Percentiles rank a stretch among this genome's conserved stretches.
Conservation (phyloP, 2,329 filamentous ascomycete genomes). For the Teratosphaeriaceae sp. region DNA sequence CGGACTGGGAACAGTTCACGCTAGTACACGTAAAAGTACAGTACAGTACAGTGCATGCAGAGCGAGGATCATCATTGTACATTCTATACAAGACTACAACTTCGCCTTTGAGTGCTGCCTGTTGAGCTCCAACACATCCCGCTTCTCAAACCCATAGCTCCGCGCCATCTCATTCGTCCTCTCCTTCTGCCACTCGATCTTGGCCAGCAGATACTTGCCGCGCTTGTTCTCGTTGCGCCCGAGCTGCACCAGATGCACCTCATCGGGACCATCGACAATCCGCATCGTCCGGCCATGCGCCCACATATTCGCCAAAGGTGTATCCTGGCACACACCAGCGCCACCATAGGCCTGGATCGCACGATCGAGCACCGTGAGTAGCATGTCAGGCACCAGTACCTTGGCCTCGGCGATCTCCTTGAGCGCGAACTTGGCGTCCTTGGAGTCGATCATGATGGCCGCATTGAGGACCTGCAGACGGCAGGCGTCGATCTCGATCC, state of each 20-base stretch:
- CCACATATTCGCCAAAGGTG: conserved; percentile 64
- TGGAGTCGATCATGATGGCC: conserved; percentile 86
- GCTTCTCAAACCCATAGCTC: conserved; percentile 46
- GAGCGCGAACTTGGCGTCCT: conserved; percentile 80
- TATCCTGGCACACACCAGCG: conserved; percentile 89
- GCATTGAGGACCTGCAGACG: conserved; percentile 89
- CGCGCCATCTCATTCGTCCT: conserved; percentile 61
- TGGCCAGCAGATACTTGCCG: conserved; percentile 45
- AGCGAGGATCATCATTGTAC: no score
- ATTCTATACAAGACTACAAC: conserved; percentile 24
- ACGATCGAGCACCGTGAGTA: conserved; percentile 83
- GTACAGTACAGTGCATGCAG: no score
- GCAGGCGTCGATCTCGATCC: conserved; percentile 89
- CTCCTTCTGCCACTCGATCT: conserved; percentile 57
- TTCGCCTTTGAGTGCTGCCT: conserved; percentile 34
- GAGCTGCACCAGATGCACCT: conserved; percentile 83
- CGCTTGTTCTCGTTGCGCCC: conserved; percentile 71
- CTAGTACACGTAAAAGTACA: no score
- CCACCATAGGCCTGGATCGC: conserved; percentile 90
- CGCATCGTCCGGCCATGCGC: conserved; percentile 30
- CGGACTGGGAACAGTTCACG: no score
- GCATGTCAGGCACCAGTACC: conserved; percentile 76
- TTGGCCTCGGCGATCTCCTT: conserved; percentile 96
- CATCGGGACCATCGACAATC: conserved; percentile 75
- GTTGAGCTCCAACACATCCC: conserved; percentile 37